Conservation (phyloP, 2,329 filamentous ascomycete genomes). For the Aureobasidium subglaciale region DNA sequence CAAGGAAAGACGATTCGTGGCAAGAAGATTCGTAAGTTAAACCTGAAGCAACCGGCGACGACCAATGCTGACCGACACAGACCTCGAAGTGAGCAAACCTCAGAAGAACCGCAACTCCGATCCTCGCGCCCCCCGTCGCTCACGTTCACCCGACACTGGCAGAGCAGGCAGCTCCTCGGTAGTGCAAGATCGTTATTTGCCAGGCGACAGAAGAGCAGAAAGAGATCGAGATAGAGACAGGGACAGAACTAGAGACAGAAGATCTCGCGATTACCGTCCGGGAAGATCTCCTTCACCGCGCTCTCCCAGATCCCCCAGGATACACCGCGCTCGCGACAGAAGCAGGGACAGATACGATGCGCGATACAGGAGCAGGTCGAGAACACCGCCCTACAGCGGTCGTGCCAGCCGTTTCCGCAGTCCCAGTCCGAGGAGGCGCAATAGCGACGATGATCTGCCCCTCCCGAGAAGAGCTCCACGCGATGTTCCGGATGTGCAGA, state of each 20-base stretch:
- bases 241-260: constrained; percentile 46
- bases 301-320: constrained; percentile 4
- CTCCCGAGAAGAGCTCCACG: constrained; percentile 65
- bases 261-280: constrained; percentile 50
- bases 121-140: constrained; percentile 39
- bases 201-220: constrained; percentile 20
- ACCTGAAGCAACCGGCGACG: constrained; percentile 2
- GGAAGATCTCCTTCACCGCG: constrained; percentile 41
- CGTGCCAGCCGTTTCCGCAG: constrained; percentile 34
- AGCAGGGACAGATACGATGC: constrained; percentile 26
- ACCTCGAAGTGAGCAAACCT: constrained; percentile 82
- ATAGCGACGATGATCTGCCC: constrained; percentile 57
- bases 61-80: constrained; percentile 54
- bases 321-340: constrained; percentile 1
- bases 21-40: constrained; percentile 82
- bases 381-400: constrained; percentile 38
- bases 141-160: constrained; percentile 56
- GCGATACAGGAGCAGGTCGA: constrained; percentile 31
- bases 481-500: constrained; percentile 82
- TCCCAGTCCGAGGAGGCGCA: constrained; percentile 53
- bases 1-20: constrained; percentile 78
- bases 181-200: constrained; percentile 32
- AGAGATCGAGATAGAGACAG: constrained; percentile 19
- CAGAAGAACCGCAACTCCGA: constrained; percentile 49
- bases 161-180: constrained; percentile 44